Evolutionary conservation across 768 basidiomycete species (phyloP).

Genomic region (Lentinula guzmanii): DNA sequence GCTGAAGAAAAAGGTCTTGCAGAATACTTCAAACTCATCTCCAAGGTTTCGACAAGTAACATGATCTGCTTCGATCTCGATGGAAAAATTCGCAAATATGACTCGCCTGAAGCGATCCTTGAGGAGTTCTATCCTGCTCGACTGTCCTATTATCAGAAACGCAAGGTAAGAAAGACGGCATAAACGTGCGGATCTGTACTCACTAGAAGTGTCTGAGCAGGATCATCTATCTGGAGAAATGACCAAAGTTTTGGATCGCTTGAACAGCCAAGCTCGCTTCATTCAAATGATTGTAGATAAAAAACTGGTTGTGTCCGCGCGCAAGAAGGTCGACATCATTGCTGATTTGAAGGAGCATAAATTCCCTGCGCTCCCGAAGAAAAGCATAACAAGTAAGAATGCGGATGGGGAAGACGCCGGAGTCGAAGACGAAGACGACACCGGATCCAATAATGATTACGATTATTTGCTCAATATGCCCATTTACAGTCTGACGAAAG

Average conservation of each 20-base stretch:
- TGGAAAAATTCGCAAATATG: slow-evolving; percentile 93
- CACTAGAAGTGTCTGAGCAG: slow-evolving; percentile 31
- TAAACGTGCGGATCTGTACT: not conserved
- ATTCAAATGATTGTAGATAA: slow-evolving; percentile 92
- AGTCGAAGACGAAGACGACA: slow-evolving; percentile 49
- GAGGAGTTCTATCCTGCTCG: slow-evolving; percentile 90
- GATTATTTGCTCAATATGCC: slow-evolving; percentile 95
- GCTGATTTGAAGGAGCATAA: slow-evolving; percentile 74
- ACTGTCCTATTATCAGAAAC: slow-evolving; percentile 88
- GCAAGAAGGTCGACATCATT: slow-evolving; percentile 86
- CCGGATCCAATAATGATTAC: slow-evolving; percentile 59
- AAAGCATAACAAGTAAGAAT: slow-evolving; percentile 58
- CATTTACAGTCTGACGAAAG: slow-evolving; percentile 90
- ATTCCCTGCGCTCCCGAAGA: slow-evolving; percentile 92
- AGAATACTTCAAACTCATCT: slow-evolving; percentile 87
- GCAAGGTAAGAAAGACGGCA: slow-evolving; percentile 57
- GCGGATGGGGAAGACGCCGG: slow-evolving; percentile 51
- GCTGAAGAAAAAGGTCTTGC: slow-evolving; percentile 85
- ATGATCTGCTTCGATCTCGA: slow-evolving; percentile 99
- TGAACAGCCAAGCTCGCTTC: slow-evolving; percentile 95
- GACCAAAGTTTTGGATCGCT: slow-evolving; percentile 71
- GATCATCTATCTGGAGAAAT: slow-evolving; percentile 82
- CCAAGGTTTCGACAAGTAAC: slow-evolving; percentile 84
- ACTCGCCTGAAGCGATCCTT: slow-evolving; percentile 83
- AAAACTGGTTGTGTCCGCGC: slow-evolving; percentile 74